These are phyloP conservation scores for Aspergillus hortae DNA, from an alignment of 2,329 filamentous ascomycete genomes.

Conservation along the genomic window DNA sequence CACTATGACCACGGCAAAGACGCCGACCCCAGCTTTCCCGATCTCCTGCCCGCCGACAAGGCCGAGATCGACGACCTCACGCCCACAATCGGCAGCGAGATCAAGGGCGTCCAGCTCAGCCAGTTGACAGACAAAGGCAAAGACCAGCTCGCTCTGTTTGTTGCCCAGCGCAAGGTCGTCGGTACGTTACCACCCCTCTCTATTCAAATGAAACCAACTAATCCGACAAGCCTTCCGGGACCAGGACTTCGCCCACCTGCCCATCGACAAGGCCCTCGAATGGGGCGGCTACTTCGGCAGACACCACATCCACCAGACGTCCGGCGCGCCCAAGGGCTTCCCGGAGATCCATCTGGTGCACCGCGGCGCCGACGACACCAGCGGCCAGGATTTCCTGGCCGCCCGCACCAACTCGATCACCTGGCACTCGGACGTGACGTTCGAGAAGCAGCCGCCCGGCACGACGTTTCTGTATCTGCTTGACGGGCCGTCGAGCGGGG, in stretches of 20 bases:
- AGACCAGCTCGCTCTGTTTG: constrained; percentile 64
- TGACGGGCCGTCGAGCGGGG: constrained; percentile 75
- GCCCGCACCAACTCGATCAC: constrained; percentile 75
- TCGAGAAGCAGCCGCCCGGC: constrained; percentile 82
- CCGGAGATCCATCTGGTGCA: constrained; percentile 78
- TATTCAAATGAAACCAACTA: not conserved
- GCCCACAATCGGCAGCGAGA: constrained; percentile 69
- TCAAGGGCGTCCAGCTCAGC: constrained; percentile 68
- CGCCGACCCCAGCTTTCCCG: constrained; percentile 65
- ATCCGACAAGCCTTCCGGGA: constrained; percentile 59
- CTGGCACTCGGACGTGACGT: constrained; percentile 87
- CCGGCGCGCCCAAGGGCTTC: constrained; percentile 68
- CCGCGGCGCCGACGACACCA: constrained; percentile 63
- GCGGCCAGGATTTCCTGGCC: constrained; percentile 59
- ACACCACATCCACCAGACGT: constrained; percentile 77
- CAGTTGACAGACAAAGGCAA: constrained; percentile 65
- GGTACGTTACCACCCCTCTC: constrained; percentile 34
- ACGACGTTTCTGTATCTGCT: constrained; percentile 87
- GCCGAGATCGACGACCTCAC: constrained; percentile 59
- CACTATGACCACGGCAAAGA: constrained; percentile 74
- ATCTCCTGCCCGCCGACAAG: constrained; percentile 55
- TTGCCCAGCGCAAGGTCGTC: constrained; percentile 61
- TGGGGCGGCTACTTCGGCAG: constrained; percentile 74
- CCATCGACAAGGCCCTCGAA: constrained; percentile 66
- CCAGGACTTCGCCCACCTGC: constrained; percentile 68